Evolutionary conservation across 2,329 filamentous ascomycete genomes (phyloP).

Genomic region (Ophioceras dolichostomum): DNA sequence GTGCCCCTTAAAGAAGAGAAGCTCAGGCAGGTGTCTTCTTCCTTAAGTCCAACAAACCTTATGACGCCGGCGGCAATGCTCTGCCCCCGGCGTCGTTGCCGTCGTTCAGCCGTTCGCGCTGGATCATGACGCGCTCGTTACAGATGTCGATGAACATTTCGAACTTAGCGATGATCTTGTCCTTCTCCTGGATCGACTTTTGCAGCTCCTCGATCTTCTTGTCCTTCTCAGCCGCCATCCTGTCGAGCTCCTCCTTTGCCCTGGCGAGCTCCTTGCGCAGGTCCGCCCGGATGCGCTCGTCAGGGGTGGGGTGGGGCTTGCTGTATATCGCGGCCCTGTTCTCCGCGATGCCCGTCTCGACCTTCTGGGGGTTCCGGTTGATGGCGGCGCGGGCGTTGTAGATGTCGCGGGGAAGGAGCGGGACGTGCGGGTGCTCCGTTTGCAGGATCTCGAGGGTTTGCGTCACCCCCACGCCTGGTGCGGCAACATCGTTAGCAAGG

Average conservation of each 20-base stretch:
- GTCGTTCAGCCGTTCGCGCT: slow-evolving; percentile 37
- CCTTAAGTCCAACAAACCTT: not conserved
- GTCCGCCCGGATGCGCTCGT: slow-evolving; percentile 52
- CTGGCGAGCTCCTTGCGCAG: slow-evolving; percentile 48
- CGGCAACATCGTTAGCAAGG: slow-evolving; percentile 1
- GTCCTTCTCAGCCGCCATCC: slow-evolving; percentile 40
- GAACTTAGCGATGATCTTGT: slow-evolving; percentile 49
- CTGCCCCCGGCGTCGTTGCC: slow-evolving; percentile 15
- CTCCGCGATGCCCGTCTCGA: slow-evolving; percentile 46
- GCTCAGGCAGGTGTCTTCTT: not conserved
- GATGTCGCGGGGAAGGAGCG: slow-evolving; percentile 51
- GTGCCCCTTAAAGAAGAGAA: too few relatives aligned
- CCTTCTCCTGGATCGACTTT: slow-evolving; percentile 48
- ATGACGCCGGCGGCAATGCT: too few relatives aligned
- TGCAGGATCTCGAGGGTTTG: slow-evolving; percentile 57
- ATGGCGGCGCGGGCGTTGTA: slow-evolving; percentile 57
- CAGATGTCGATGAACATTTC: slow-evolving; percentile 62
- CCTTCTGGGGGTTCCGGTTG: slow-evolving; percentile 51
- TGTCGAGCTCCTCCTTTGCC: slow-evolving; percentile 41
- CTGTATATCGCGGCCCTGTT: slow-evolving; percentile 53
- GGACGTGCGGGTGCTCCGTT: slow-evolving; percentile 49
- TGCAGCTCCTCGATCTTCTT: slow-evolving; percentile 48
- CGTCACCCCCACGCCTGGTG: slow-evolving; percentile 47
- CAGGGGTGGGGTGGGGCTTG: slow-evolving; percentile 49
- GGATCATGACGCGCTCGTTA: slow-evolving; percentile 53